phyloP scores from a whole-genome alignment of 495 filamentous ascomycete genomes.

The Halenospora varia region DNA sequence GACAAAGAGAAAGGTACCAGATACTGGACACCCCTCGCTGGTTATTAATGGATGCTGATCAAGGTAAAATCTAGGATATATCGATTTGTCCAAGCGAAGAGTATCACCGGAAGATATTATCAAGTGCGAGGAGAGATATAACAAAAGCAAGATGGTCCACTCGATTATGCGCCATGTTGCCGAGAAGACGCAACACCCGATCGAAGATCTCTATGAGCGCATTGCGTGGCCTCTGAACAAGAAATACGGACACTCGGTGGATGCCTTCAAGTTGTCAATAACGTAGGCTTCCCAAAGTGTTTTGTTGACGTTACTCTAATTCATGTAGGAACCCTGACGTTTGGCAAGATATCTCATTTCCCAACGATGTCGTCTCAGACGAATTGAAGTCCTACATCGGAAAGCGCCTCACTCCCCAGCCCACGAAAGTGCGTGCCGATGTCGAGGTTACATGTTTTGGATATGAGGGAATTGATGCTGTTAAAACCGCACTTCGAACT shows the following conservation, averaged over 20 bases:
- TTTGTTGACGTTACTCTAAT: slow-evolving; percentile 8
- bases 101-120: slow-evolving; percentile 96
- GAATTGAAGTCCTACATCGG: slow-evolving; percentile 91
- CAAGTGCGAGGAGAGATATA: slow-evolving; percentile 98
- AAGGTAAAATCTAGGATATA: slow-evolving; percentile 61
- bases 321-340: slow-evolving; percentile 79
- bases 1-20: slow-evolving; percentile 92
- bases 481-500: slow-evolving; percentile 82
- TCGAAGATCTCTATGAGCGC: slow-evolving; percentile 86
- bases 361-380: slow-evolving; percentile 75
- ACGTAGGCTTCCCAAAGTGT: slow-evolving; percentile 55
- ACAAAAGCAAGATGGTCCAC: slow-evolving; percentile 99
- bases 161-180: slow-evolving; percentile 97
- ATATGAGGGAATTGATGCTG: slow-evolving; percentile 97
- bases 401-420: slow-evolving; percentile 93
- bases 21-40: not conserved
- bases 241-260: slow-evolving; percentile 93
- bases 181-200: slow-evolving; percentile 90
- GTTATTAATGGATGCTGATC: slow-evolving; percentile 11
- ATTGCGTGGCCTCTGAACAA: slow-evolving; percentile 98
- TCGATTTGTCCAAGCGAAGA: slow-evolving; percentile 96
- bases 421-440: slow-evolving; percentile 96
- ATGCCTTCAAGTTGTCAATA: slow-evolving; percentile 98
- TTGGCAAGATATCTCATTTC: slow-evolving; percentile 89
- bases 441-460: slow-evolving; percentile 98